These are phyloP conservation scores for Neurospora sp. DNA, from an alignment of 495 filamentous ascomycete genomes.

Conservation along the genomic window DNA sequence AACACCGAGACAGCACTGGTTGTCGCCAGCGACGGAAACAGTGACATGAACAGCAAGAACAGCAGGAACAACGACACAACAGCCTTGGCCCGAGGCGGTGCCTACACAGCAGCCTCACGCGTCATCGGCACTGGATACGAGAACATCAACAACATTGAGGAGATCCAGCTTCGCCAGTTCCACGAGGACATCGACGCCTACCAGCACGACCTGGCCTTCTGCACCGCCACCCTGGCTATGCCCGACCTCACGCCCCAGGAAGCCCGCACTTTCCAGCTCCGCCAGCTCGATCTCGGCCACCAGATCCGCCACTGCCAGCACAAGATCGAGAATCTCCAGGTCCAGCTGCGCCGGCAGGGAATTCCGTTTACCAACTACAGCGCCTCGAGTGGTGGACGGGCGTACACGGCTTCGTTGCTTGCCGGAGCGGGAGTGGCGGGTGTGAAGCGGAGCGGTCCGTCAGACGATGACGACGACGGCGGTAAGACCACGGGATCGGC, in stretches of 20 bases:
- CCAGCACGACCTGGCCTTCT: slow-evolving; percentile 29
- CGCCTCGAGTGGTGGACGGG: background rate
- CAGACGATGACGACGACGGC: background rate
- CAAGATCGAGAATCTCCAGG: slow-evolving; percentile 24
- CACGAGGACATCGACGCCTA: slow-evolving; percentile 33
- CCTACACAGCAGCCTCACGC: background rate
- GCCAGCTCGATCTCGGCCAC: slow-evolving; percentile 30
- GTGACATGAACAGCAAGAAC: background rate
- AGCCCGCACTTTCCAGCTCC: slow-evolving; percentile 28
- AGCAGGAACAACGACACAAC: background rate
- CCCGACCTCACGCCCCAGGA: slow-evolving; percentile 32
- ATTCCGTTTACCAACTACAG: background rate
- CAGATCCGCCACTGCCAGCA: slow-evolving; percentile 33
- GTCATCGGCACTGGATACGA: background rate
- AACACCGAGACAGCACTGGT: background rate
- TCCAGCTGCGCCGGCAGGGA: slow-evolving; percentile 6
- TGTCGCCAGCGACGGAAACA: background rate
- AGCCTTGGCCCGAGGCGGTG: background rate
- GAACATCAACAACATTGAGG: slow-evolving; percentile 19
- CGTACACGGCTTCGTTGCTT: background rate
- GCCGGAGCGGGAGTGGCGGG: background rate
- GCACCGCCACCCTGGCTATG: slow-evolving; percentile 20
- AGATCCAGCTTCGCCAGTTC: slow-evolving; percentile 32
- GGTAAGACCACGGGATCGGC: background rate
- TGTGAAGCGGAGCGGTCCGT: background rate